phyloP scores from a whole-genome alignment of 352 stramenopile genomes.

The Thalassiosira hispida region DNA sequence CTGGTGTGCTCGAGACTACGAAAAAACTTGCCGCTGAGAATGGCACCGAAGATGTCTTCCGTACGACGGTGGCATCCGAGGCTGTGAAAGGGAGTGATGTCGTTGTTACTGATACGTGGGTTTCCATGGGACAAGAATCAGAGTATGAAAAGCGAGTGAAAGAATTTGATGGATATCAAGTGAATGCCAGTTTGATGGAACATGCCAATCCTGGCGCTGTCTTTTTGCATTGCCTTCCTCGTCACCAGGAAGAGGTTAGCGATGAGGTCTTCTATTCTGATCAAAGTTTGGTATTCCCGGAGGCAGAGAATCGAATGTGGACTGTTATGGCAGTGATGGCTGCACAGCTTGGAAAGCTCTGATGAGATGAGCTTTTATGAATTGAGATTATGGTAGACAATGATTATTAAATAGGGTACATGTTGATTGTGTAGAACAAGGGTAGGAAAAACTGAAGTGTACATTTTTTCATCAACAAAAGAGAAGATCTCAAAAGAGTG shows the following conservation, averaged over 20 bases:
- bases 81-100: constrained; percentile 93
- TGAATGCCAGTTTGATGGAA: constrained; percentile 91
- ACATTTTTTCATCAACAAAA: too few species aligned
- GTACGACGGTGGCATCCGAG: constrained; percentile 91
- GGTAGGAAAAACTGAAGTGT: background rate
- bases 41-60: constrained; percentile 83
- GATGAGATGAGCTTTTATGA: background rate
- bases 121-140: constrained; percentile 84
- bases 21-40: constrained; percentile 86
- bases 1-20: constrained; percentile 90
- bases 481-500: too few species aligned
- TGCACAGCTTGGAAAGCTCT: constrained; percentile 75
- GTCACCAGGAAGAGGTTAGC: constrained; percentile 95
- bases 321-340: constrained; percentile 97
- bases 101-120: constrained; percentile 97
- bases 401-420: too few species aligned
- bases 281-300: constrained; percentile 94
- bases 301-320: constrained; percentile 99
- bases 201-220: constrained; percentile 91
- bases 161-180: constrained; percentile 94
- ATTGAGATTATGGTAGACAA: background rate
- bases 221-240: constrained; percentile 97
- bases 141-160: constrained; percentile 92
- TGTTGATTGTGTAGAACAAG: too few species aligned
- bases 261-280: constrained; percentile 98